A percentile compares a stretch with the other conserved stretches of the same genome.
Conservation (phyloP, 257 asterid genomes). For the Paraleonurus japonicus region DNA sequence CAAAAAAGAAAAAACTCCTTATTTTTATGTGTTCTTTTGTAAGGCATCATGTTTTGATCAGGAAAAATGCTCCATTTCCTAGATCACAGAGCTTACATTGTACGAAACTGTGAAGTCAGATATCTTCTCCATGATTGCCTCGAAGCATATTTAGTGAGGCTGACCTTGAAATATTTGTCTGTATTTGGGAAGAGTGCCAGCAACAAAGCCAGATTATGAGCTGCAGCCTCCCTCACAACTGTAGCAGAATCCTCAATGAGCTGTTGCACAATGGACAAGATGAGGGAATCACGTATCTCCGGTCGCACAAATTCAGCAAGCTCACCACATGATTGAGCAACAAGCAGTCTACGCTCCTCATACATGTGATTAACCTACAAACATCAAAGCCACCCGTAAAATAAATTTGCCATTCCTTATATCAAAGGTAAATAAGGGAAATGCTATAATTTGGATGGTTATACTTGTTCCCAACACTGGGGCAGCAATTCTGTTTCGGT, state of each 20-base stretch:
- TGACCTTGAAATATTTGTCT: slow-evolving; percentile 99
- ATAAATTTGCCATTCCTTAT: not conserved
- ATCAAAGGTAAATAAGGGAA: slow-evolving; percentile 11
- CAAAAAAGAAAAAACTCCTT: not conserved
- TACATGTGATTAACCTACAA: slow-evolving; percentile 94
- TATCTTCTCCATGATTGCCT: slow-evolving; percentile 98
- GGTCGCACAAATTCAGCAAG: slow-evolving; percentile 94
- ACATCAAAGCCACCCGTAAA: slow-evolving; percentile 20
- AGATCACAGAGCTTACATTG: slow-evolving; percentile 99
- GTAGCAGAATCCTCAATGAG: slow-evolving; percentile 97
- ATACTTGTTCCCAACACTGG: slow-evolving; percentile 99
- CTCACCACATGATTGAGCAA: slow-evolving; percentile 99
- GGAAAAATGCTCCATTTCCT: slow-evolving; percentile 91
- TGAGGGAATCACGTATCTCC: slow-evolving; percentile 97
- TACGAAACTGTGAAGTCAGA: slow-evolving; percentile 89
- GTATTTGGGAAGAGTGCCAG: slow-evolving; percentile 91
- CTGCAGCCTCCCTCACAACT: slow-evolving; percentile 97
- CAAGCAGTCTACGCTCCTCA: slow-evolving; percentile 98
- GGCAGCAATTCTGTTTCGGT: slow-evolving; percentile 98
- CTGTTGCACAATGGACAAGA: slow-evolving; percentile 96
- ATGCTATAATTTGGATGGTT: slow-evolving; percentile 20
- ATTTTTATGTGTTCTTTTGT: slow-evolving; percentile 18
- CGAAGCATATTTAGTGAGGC: slow-evolving; percentile 99
- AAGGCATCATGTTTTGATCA: slow-evolving; percentile 56
- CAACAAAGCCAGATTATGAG: slow-evolving; percentile 94